Evolutionary conservation across 129 eudicot genomes (phyloP), one percentile per base, ranked within the genome.

Genomic region (Gnaphalium uliginosum): DNA sequence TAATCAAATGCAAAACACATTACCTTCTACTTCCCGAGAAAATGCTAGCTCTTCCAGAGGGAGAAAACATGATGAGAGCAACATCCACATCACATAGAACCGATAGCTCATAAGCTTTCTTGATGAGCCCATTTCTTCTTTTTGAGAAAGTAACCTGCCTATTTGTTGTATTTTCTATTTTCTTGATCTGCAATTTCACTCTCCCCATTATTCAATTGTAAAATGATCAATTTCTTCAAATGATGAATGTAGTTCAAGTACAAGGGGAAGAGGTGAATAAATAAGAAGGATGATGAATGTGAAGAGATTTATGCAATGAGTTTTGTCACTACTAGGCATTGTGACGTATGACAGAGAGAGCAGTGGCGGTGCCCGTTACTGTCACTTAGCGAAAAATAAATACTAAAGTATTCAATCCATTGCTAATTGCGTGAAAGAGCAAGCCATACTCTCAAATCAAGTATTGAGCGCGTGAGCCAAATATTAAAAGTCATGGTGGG

Each of bases 11-110:
- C 17, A 9, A 21, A 8, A 27, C 66, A 69, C 69, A 64, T 14
- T 62, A 91, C 97, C 92, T 83, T 81, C 81, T 59, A 30, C 66
- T 81, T 72, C 97, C 97, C 0, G 96, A 83, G 89, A 83, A 91
- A 30, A 83, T 78, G 82, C 90, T 91, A 67, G 85, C 82, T 81
- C 97, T 79, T 11, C 96, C 97, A 59, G 97, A 91, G 58, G 97
- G 96, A 43, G 97, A 91, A 71, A 91, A 91, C 92, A 91, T 89
- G 90, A 91, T 77, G 75, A 91, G 96, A 26, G 87, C 97, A 32
- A 91, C 92, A 91, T 91, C 97, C 60, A 89, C 97, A 82, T 91
- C 97, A 76, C 97, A 91, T 18, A 91, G 90, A 14, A 91, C 97
- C 63, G 96, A 91, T 35, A 91, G 83, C 58, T 91, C 97, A 77